Conservation (phyloP, 345 rosid genomes). For the Arabidopsis thaliana region DNA sequence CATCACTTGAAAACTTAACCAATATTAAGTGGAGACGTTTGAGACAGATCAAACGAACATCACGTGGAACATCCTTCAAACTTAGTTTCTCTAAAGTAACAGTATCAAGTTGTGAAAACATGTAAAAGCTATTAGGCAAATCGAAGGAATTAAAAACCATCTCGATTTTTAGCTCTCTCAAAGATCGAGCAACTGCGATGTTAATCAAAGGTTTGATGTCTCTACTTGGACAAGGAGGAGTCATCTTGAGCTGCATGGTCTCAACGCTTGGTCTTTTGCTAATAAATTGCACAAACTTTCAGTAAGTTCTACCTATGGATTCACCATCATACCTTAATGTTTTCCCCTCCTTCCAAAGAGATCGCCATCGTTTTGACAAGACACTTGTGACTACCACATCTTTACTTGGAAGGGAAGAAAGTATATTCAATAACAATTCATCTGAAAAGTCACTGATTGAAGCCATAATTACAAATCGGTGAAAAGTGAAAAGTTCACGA, state of each 20-base stretch:
- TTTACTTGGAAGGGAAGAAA: background rate
- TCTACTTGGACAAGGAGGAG: rapidly evolving
- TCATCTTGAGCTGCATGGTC: background rate
- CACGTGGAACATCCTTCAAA: constrained; percentile 13
- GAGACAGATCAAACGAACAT: background rate
- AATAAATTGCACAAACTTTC: background rate
- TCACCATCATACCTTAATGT: background rate
- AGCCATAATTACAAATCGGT: background rate
- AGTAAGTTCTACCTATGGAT: background rate
- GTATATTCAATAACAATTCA: constrained; percentile 19
- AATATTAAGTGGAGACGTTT: constrained; percentile 28
- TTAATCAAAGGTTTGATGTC: background rate
- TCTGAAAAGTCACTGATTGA: constrained; percentile 28
- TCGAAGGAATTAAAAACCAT: background rate
- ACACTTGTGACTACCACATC: background rate
- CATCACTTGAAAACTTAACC: background rate
- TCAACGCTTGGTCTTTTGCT: background rate
- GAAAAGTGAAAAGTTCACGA: no score
- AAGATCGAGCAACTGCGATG: background rate
- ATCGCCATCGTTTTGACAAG: constrained; percentile 22
- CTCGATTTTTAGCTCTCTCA: constrained; percentile 25
- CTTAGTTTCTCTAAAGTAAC: constrained; percentile 4
- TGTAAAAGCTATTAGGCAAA: background rate
- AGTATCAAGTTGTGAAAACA: constrained; percentile 1
- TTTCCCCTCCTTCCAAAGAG: constrained; percentile 5